Evolutionary conservation across 768 basidiomycete genomes (phyloP).

Genomic region (Lactarius sanguifluus): DNA sequence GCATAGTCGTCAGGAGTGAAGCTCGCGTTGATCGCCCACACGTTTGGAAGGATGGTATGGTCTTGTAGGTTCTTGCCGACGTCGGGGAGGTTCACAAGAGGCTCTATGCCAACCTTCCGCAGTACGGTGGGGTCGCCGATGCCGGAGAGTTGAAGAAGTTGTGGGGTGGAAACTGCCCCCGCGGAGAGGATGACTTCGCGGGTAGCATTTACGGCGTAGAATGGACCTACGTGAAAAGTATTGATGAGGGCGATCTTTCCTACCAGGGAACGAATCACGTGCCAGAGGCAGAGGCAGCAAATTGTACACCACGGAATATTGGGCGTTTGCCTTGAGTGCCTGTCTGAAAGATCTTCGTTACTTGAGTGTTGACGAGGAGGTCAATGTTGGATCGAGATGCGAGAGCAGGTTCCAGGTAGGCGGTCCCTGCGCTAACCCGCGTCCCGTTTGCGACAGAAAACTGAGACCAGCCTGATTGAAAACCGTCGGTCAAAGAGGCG

Average conservation of each 20-base stretch:
- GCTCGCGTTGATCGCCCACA: conserved; percentile 7
- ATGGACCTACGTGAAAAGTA: conserved; percentile 2
- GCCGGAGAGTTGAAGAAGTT: conserved; percentile 54
- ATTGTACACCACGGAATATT: conserved; percentile 19
- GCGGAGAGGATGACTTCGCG: conserved; percentile 30
- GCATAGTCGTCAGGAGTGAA: conserved; percentile 6
- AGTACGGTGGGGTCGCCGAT: conserved; percentile 53
- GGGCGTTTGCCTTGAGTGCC: conserved; percentile 3
- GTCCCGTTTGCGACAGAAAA: conserved; percentile 7
- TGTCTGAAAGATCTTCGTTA: conserved; percentile 28
- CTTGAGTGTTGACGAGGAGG: conserved; percentile 23
- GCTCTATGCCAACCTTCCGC: conserved; percentile 46
- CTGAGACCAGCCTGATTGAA: conserved; percentile 6
- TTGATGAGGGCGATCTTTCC: not conserved
- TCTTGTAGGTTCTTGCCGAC: conserved; percentile 62
- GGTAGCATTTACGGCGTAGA: conserved; percentile 10
- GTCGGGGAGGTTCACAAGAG: conserved; percentile 47
- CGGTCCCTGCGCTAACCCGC: conserved; percentile 18
- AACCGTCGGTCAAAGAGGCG: not conserved
- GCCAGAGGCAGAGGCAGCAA: not conserved
- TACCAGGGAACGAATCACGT: not conserved
- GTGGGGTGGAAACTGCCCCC: conserved; percentile 36
- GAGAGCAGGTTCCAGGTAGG: conserved; percentile 14
- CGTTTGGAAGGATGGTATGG: conserved; percentile 29
- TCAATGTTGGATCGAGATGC: conserved; percentile 14